Evolutionary conservation across 176 grass and related monocot species (phyloP), one percentile per base, ranked within the genome.

Genomic region (Avena eriantha): DNA sequence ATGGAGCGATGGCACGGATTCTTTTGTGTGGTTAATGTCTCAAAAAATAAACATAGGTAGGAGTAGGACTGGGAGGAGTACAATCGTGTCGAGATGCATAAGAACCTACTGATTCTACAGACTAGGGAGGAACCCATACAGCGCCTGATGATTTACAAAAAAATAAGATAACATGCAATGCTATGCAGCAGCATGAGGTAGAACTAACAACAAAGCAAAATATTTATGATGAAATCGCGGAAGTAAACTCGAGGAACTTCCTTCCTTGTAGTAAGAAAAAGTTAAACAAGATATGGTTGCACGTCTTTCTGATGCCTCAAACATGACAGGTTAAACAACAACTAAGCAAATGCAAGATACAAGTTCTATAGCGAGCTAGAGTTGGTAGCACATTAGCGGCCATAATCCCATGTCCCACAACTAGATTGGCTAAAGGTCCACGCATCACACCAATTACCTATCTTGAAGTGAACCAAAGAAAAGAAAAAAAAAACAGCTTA

Each of bases 401-500:
- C 26, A 53, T 31, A 69, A 9, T n/a, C 18, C 26, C 16, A 50
- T 53, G 46, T 66, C 33, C 79, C 12, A 69, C 63, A 69, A 15
- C 26, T 53, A 47, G 18, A 82, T 22, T 1, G 21, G 80, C 26
- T 29, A 22, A 53, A 36, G 18, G 47, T 1, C 18, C 18, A 51
- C 36, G 29, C 5, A 36, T 23, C 12, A 16, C 18, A 33, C 46
- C 5, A 78, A 43, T 41, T 78, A 41, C 5, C 1, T 78, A 59
- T 59, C 33, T 12, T 73, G 21, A 46, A 73, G 69, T 7, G 34
- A 43, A 58, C 19, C 5, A 59, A 3, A 57, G 72, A 4, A 7
- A 61, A 67, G 51, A 45, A 50, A 90, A 59, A 45, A 50, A 90
- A 59, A 54, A 7, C 39, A 53, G 15, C 88, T 92, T 70, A 98